These are phyloP conservation scores for Chaetoceros tenuissimus DNA, from an alignment of 108 stramenopile genomes.

Conservation along the genomic window DNA sequence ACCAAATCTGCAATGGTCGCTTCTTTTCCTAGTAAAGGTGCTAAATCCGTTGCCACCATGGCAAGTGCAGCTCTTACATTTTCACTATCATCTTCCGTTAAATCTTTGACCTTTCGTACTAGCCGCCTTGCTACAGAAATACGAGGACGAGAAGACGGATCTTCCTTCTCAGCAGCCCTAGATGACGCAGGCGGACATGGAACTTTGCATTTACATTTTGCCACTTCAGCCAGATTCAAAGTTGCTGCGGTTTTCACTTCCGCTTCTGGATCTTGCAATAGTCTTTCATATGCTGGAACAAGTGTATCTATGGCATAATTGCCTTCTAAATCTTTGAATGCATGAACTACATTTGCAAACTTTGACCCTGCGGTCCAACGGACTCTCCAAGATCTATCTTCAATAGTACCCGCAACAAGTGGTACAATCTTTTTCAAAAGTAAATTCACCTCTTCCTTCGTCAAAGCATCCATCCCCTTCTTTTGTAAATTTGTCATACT, in stretches of 20 bases:
- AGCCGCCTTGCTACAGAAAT: conserved; percentile 63
- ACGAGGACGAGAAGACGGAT: conserved; percentile 20
- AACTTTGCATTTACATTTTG: conserved; percentile 45
- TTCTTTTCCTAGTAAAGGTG: conserved; percentile 83
- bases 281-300: conserved; percentile 77
- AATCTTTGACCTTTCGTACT: conserved; percentile 55
- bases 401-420: conserved; percentile 70
- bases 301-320: conserved; percentile 62
- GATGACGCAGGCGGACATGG: conserved; percentile 18
- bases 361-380: conserved; percentile 91
- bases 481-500: conserved; percentile 38
- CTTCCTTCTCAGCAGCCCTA: conserved; percentile 9
- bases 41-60: conserved; percentile 87
- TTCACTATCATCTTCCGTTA: conserved; percentile 85
- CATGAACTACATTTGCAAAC: conserved; percentile 69
- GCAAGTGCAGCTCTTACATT: conserved; percentile 89
- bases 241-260: conserved; percentile 92
- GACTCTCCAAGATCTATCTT: conserved; percentile 93
- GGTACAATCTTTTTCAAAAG: conserved; percentile 62
- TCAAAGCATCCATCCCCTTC: conserved; percentile 13
- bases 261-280: conserved; percentile 87
- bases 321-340: conserved; percentile 37
- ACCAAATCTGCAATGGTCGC: conserved; percentile 83
- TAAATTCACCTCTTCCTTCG: conserved; percentile 15
- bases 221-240: conserved; percentile 69